phyloP scores from a whole-genome alignment of 2,329 filamentous ascomycete genomes.

The Myriangium duriaei region DNA sequence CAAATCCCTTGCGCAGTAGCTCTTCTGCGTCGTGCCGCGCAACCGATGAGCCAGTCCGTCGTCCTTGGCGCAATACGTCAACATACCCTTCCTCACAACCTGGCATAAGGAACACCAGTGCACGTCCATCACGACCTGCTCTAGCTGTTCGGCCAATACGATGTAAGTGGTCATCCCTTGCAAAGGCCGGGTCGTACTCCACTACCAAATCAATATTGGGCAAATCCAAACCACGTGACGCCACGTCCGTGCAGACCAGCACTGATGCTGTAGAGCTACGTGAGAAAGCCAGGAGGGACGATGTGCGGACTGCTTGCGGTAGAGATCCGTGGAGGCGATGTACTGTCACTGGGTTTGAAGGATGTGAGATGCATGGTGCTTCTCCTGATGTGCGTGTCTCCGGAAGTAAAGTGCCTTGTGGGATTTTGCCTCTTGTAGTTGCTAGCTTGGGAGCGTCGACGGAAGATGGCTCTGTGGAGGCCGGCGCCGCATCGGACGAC shows the following conservation, averaged over 20 bases:
- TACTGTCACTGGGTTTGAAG: constrained; percentile 49
- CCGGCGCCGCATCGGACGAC: neutral
- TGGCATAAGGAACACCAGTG: constrained; percentile 78
- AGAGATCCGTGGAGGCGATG: constrained; percentile 89
- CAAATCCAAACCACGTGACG: constrained; percentile 87
- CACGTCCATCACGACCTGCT: constrained; percentile 76
- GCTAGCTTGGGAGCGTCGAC: neutral
- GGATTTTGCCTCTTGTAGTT: constrained; percentile 27
- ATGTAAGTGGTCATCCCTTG: constrained; percentile 84
- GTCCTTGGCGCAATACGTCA: constrained; percentile 58
- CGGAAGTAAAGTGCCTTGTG: constrained; percentile 28
- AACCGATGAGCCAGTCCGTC: constrained; percentile 44
- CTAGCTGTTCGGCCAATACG: constrained; percentile 89
- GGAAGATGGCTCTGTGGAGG: too few relatives aligned
- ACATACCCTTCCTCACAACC: constrained; percentile 90
- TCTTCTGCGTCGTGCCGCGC: constrained; percentile 51
- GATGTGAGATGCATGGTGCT: constrained; percentile 54
- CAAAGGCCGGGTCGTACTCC: constrained; percentile 93
- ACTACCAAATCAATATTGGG: constrained; percentile 90
- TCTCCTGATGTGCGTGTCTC: constrained; percentile 47
- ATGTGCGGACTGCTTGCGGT: constrained; percentile 72
- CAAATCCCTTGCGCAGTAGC: constrained; percentile 52
- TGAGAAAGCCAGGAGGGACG: constrained; percentile 71
- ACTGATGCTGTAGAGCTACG: constrained; percentile 62
- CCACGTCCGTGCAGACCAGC: constrained; percentile 87